Evolutionary conservation across 345 rosid species (phyloP).

Genomic region (Euphorbia tirucalli): DNA sequence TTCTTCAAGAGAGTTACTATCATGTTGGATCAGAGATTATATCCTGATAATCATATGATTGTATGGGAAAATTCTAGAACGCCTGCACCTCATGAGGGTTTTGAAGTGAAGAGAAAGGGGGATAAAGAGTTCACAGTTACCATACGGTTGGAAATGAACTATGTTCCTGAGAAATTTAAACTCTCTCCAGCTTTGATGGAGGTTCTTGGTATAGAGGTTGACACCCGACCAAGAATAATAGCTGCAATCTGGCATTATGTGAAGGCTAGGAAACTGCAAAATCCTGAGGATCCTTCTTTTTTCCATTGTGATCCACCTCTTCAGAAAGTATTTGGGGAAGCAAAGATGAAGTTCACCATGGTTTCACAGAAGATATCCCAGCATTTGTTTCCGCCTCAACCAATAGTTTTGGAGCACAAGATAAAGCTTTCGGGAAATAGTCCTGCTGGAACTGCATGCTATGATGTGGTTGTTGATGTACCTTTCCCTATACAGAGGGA

Average conservation of each 20-base stretch:
- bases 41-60: constrained; percentile 83
- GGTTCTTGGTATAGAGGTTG: constrained; percentile 95
- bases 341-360: constrained; percentile 72
- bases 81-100: constrained; percentile 90
- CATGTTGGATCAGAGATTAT: constrained; percentile 83
- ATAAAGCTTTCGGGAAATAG: constrained; percentile 83
- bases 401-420: constrained; percentile 86
- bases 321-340: constrained; percentile 89
- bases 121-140: constrained; percentile 79
- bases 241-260: constrained; percentile 99
- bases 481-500: constrained; percentile 96
- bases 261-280: constrained; percentile 93
- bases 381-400: constrained; percentile 83
- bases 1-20: constrained; percentile 90
- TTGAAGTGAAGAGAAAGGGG: constrained; percentile 96
- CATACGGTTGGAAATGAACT: constrained; percentile 86
- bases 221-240: constrained; percentile 91
- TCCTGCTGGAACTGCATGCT: constrained; percentile 84
- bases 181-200: constrained; percentile 87
- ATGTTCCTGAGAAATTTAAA: constrained; percentile 88
- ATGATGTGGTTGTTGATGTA: constrained; percentile 89
- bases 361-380: constrained; percentile 86
- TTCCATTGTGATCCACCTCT: constrained; percentile 86
- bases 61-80: constrained; percentile 93
- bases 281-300: constrained; percentile 79